These are phyloP conservation scores for Peniophora sp. DNA, from an alignment of 1,284 basidiomycete genomes.

Conservation along the genomic window DNA sequence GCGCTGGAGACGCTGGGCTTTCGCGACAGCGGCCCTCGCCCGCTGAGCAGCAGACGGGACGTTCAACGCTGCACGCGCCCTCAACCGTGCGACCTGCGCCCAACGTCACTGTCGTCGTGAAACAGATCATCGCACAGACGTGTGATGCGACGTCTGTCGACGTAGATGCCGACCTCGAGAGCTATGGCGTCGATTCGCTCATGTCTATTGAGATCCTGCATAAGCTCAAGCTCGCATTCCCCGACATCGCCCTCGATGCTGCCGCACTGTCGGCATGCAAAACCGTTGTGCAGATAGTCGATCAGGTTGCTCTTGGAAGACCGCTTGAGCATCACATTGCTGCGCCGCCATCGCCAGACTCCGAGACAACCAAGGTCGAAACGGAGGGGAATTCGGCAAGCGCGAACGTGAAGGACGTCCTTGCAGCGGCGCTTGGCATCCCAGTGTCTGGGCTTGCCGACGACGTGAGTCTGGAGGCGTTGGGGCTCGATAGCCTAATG, in stretches of 20 bases:
- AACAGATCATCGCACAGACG: slow-evolving; percentile 31
- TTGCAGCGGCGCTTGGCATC: slow-evolving; percentile 43
- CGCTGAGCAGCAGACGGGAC: not conserved
- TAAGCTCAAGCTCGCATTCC: slow-evolving; percentile 27
- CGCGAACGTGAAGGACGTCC: slow-evolving; percentile 30
- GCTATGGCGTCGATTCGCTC: slow-evolving; percentile 48
- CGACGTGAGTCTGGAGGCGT: slow-evolving; percentile 32
- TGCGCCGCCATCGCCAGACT: not conserved
- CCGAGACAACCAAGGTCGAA: not conserved
- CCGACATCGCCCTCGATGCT: slow-evolving; percentile 22
- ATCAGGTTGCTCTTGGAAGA: slow-evolving; percentile 15
- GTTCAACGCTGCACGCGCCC: not conserved
- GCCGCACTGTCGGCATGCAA: slow-evolving; percentile 27
- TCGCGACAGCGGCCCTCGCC: not conserved
- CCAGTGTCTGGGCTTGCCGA: slow-evolving; percentile 29
- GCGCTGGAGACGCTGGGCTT: slow-evolving; percentile 14
- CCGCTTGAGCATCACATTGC: not conserved
- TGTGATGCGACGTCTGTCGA: slow-evolving; percentile 28
- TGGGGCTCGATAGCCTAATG: slow-evolving; percentile 58
- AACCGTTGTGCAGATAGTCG: slow-evolving; percentile 30
- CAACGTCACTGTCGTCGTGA: slow-evolving; percentile 14
- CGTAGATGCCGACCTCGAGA: slow-evolving; percentile 28
- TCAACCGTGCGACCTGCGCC: not conserved
- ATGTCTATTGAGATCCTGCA: slow-evolving; percentile 45
- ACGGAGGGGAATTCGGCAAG: slow-evolving; percentile 6